These are phyloP conservation scores for Citrus sp. DNA, from an alignment of 345 rosid species.

Conservation along the genomic window DNA sequence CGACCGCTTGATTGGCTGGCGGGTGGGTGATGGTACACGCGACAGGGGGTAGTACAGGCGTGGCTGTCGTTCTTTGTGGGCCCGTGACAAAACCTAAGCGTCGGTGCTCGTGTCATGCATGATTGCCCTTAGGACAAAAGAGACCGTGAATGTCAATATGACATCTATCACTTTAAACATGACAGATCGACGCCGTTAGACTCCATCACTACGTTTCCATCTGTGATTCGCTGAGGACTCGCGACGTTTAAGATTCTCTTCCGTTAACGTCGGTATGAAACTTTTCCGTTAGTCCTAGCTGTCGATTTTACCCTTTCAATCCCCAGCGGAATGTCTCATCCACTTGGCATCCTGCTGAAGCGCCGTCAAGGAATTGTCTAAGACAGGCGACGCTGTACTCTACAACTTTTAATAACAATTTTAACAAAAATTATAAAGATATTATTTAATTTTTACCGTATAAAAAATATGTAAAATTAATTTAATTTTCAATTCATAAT, in stretches of 20 bases:
- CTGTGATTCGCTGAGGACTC: background rate
- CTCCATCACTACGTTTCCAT: background rate
- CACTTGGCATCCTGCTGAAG: background rate
- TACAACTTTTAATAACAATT: no score
- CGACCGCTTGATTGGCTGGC: constrained; percentile 4
- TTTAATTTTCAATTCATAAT: no score
- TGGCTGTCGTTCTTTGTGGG: background rate
- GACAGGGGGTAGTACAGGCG: background rate
- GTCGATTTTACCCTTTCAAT: constrained; percentile 2
- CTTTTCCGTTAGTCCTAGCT: background rate
- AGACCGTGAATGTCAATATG: background rate
- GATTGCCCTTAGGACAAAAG: constrained; percentile 4
- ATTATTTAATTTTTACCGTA: no score
- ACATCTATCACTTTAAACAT: background rate
- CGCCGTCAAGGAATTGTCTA: background rate
- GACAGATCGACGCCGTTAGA: background rate
- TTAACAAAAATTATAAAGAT: no score
- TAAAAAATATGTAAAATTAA: no score
- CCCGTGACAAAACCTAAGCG: background rate
- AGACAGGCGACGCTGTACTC: no score
- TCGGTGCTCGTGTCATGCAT: constrained; percentile 12
- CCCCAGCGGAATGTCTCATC: background rate
- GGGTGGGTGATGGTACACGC: background rate
- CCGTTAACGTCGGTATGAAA: constrained; percentile 26
- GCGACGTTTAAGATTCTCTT: background rate